These are phyloP conservation scores for Tranzscheliella williamsii DNA, from an alignment of 1,284 basidiomycete species.

Conservation along the genomic window DNA sequence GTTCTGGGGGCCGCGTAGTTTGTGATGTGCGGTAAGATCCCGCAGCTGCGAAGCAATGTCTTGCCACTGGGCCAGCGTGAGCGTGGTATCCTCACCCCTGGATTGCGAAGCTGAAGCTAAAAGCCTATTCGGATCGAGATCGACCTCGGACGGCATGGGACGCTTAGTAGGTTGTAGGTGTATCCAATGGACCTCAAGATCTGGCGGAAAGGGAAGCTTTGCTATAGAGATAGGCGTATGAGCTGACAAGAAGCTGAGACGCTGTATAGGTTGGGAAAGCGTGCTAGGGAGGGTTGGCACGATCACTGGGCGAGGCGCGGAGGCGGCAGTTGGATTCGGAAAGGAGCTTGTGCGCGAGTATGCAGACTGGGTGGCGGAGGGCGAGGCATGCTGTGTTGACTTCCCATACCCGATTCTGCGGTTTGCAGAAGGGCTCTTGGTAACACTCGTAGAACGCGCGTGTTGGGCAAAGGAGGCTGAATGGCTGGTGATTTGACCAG, in stretches of 20 bases:
- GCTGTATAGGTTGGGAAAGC: not conserved
- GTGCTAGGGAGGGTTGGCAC: not conserved
- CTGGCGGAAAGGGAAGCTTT: not conserved
- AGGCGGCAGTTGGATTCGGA: not conserved
- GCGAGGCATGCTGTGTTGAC: not conserved
- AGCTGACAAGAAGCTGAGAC: not conserved
- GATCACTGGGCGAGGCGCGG: not conserved
- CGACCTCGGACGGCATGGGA: slow-evolving; percentile 5
- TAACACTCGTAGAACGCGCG: not conserved
- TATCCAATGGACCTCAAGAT: not conserved
- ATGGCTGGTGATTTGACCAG: not conserved
- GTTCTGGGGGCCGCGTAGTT: too few species aligned
- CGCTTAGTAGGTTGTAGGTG: not conserved
- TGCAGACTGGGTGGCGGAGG: not conserved
- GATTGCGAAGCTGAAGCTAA: slow-evolving; percentile 15
- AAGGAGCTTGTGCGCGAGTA: not conserved
- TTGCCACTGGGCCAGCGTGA: slow-evolving; percentile 2
- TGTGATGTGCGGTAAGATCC: too few species aligned
- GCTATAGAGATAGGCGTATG: not conserved
- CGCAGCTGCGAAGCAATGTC: not conserved
- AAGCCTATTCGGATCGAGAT: slow-evolving; percentile 6
- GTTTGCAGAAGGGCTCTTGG: not conserved
- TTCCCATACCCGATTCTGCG: not conserved
- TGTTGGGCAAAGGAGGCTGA: not conserved
- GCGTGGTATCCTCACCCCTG: slow-evolving; percentile 6